Conservation (phyloP, 352 stramenopile genomes). For the Thalassiosira allenii region DNA sequence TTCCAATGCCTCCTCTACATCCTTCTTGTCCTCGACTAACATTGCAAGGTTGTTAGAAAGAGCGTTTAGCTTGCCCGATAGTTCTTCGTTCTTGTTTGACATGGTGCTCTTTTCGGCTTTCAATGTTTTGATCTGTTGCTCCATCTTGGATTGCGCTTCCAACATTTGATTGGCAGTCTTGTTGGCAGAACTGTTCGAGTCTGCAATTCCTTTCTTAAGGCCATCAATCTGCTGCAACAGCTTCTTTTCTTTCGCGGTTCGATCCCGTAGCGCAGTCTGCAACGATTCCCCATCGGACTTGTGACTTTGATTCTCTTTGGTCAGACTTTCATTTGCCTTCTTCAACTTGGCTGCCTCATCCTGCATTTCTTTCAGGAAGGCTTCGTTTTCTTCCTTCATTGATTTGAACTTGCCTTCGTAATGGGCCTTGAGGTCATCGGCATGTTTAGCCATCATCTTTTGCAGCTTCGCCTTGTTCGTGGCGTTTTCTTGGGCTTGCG, state of each 20-base stretch:
- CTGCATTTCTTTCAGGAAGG: conserved; percentile 47
- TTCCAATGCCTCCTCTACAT: conserved; percentile 77
- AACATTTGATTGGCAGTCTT: conserved; percentile 64
- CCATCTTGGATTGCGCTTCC: conserved; percentile 55
- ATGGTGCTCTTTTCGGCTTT: conserved; percentile 52
- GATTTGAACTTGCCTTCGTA: conserved; percentile 60
- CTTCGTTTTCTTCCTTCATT: conserved; percentile 69
- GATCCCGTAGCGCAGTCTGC: conserved; percentile 44
- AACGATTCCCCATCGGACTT: conserved; percentile 46
- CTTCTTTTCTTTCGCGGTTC: conserved; percentile 44
- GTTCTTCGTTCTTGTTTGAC: conserved; percentile 77
- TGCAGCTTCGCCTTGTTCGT: conserved; percentile 57
- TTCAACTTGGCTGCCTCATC: conserved; percentile 46
- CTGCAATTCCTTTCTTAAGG: conserved; percentile 37
- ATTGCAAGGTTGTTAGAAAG: conserved; percentile 75
- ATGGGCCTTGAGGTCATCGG: conserved; percentile 61
- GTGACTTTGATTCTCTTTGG: conserved; percentile 23
- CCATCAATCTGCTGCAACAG: conserved; percentile 54
- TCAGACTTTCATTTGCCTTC: conserved; percentile 31
- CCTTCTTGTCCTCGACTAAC: conserved; percentile 74
- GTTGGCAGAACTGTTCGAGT: conserved; percentile 41
- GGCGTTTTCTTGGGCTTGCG: conserved; percentile 47
- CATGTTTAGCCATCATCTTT: conserved; percentile 68
- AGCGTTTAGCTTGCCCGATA: conserved; percentile 72
- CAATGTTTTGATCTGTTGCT: conserved; percentile 63